Percentiles rank a stretch among this genome's conserved stretches.
Evolutionary conservation across 352 stramenopile species (phyloP).

Genomic region (Aphanomyces stellatus): DNA sequence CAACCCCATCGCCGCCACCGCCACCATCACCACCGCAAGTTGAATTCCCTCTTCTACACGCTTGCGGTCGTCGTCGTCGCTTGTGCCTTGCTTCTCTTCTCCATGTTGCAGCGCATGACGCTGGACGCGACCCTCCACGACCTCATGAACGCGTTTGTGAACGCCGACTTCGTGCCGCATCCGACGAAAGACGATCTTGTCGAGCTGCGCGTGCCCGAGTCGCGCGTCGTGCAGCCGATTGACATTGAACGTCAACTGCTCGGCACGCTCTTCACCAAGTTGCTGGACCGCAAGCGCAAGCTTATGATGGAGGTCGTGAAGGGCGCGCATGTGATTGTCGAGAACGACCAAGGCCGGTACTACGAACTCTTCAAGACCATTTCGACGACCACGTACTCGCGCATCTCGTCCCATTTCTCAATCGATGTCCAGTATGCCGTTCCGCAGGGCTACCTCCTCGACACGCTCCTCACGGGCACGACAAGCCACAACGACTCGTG

Average conservation of each 20-base stretch:
- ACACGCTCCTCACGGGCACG: slow-evolving; percentile 23
- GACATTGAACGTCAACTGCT: slow-evolving; percentile 9
- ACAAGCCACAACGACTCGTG: slow-evolving; percentile 20
- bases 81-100: slow-evolving; percentile 16
- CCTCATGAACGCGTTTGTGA: slow-evolving; percentile 18
- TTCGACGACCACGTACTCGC: slow-evolving; percentile 18
- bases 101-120: slow-evolving; percentile 18
- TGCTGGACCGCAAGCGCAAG: not conserved
- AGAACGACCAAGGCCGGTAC: slow-evolving; percentile 21
- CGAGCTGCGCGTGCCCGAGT: not conserved
- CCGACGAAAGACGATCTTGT: not conserved
- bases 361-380: slow-evolving; percentile 23
- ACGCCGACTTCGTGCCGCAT: slow-evolving; percentile 9
- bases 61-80: slow-evolving; percentile 9
- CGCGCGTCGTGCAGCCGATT: not conserved
- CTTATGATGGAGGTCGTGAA: slow-evolving; percentile 23
- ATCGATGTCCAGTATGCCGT: slow-evolving; percentile 20
- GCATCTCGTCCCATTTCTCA: slow-evolving; percentile 23
- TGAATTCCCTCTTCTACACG: slow-evolving; percentile 11
- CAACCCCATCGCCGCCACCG: not conserved
- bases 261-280: slow-evolving; percentile 17
- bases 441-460: slow-evolving; percentile 18
- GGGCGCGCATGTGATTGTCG: slow-evolving; percentile 24
- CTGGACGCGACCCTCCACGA: slow-evolving; percentile 15
- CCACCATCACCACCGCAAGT: slow-evolving; percentile 7